A percentile compares a stretch with the other conserved stretches of the same genome.
Conservation (phyloP, 306 rosid genomes). For the Myrica gale region DNA sequence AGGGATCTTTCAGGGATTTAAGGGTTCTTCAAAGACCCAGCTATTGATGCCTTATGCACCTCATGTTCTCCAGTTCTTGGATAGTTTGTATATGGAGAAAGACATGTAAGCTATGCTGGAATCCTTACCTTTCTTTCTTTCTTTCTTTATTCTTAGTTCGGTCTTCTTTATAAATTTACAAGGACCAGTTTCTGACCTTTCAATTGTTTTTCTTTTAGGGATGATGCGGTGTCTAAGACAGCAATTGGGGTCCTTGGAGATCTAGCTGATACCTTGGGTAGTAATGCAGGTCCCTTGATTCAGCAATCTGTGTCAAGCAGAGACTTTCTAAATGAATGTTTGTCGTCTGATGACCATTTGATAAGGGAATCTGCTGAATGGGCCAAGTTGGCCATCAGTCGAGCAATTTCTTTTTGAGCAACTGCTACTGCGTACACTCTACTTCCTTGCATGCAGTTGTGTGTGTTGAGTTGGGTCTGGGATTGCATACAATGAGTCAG, state of each 20-base stretch:
- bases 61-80: constrained; percentile 84
- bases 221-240: constrained; percentile 75
- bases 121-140: constrained; percentile 2
- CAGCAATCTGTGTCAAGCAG: constrained; percentile 84
- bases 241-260: constrained; percentile 95
- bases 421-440: constrained; percentile 35
- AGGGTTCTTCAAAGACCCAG: constrained; percentile 81
- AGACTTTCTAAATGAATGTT: constrained; percentile 80
- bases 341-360: constrained; percentile 73
- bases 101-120: constrained; percentile 65
- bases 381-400: constrained; percentile 84
- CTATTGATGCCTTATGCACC: constrained; percentile 86
- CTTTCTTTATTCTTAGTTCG: not conserved
- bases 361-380: constrained; percentile 90
- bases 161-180: not conserved
- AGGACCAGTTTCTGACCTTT: constrained; percentile 1
- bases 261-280: constrained; percentile 83
- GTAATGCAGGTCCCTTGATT: constrained; percentile 65
- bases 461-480: constrained; percentile 64
- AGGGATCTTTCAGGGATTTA: constrained; percentile 91
- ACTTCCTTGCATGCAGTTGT: constrained; percentile 76
- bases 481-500: constrained; percentile 78
- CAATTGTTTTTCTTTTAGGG: constrained; percentile 51
- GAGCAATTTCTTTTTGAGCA: constrained; percentile 72
- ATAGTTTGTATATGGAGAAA: constrained; percentile 72